Conservation (phyloP, 1,284 basidiomycete genomes). For the Ceratobasidium sp. region DNA sequence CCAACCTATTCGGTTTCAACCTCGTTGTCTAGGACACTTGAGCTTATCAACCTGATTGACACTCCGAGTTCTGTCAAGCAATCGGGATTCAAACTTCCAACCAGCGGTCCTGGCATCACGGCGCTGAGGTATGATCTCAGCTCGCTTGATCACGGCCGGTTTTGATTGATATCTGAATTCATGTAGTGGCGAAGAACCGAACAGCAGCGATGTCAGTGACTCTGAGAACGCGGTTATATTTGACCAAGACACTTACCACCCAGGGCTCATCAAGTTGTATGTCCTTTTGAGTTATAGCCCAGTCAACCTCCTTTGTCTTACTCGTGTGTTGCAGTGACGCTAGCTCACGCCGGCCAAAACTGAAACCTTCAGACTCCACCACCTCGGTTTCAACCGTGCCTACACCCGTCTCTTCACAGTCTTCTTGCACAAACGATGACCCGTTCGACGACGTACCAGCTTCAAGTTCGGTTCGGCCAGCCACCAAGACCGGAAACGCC, state of each 20-base stretch:
- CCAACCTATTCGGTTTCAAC: slow-evolving; percentile 5
- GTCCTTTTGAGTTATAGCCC: not conserved
- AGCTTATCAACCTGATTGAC: not conserved
- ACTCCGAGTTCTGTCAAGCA: not conserved
- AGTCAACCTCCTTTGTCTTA: not conserved
- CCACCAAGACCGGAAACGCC: not conserved
- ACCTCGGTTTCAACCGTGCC: slow-evolving; percentile 8
- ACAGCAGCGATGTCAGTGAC: not conserved
- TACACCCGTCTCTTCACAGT: not conserved
- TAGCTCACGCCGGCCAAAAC: slow-evolving; percentile 1
- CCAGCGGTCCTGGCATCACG: not conserved
- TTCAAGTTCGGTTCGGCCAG: not conserved
- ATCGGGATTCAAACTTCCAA: not conserved
- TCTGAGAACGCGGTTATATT: not conserved
- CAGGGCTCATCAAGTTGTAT: slow-evolving; percentile 9
- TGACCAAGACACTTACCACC: slow-evolving; percentile 11
- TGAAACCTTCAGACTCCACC: not conserved
- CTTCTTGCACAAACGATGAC: not conserved
- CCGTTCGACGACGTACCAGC: not conserved
- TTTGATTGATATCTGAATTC: slow-evolving; percentile 1
- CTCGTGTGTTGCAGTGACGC: not conserved
- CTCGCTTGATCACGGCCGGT: not conserved
- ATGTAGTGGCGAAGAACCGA: not conserved
- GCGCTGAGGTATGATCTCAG: slow-evolving; percentile 4
- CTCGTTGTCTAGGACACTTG: not conserved